These are phyloP conservation scores for Hyaloscypha variabilis DNA, from an alignment of 495 filamentous ascomycete genomes.

Conservation along the genomic window DNA sequence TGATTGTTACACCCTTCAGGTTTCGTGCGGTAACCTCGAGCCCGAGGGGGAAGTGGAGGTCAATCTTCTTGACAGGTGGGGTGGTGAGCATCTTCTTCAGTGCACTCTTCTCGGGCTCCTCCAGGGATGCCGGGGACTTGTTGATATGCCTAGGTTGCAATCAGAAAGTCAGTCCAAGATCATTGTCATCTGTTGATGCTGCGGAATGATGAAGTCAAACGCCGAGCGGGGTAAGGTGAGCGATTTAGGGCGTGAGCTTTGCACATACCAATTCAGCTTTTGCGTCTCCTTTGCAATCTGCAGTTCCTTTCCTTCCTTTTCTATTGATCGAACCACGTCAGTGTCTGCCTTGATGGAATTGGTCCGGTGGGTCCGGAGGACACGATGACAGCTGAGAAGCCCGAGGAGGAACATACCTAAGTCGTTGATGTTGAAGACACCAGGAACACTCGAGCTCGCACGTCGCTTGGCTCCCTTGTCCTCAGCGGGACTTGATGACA, in stretches of 20 bases:
- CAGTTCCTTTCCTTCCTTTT: slow-evolving; percentile 72
- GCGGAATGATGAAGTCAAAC: slow-evolving; percentile 1
- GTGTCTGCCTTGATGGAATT: slow-evolving; percentile 23
- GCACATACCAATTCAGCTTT: slow-evolving; percentile 81
- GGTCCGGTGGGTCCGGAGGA: slow-evolving; percentile 15
- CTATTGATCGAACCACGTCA: slow-evolving; percentile 44
- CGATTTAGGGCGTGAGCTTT: neutral
- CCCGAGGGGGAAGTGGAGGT: slow-evolving; percentile 86
- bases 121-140: slow-evolving; percentile 70
- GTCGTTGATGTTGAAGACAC: slow-evolving; percentile 82
- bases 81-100: slow-evolving; percentile 79
- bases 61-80: slow-evolving; percentile 89
- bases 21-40: slow-evolving; percentile 87
- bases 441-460: slow-evolving; percentile 64
- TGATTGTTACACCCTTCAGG: slow-evolving; percentile 90
- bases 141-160: slow-evolving; percentile 75
- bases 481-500: slow-evolving; percentile 62
- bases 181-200: slow-evolving; percentile 2
- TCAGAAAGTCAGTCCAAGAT: neutral
- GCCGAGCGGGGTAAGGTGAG: slow-evolving; percentile 17
- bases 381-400: neutral
- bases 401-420: slow-evolving; percentile 61
- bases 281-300: slow-evolving; percentile 87
- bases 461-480: slow-evolving; percentile 61
- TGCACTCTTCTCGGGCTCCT: slow-evolving; percentile 71